Percentiles rank a stretch among this genome's conserved stretches.
Conservation (phyloP, 768 basidiomycete genomes). For the Albatrellus ellisii region DNA sequence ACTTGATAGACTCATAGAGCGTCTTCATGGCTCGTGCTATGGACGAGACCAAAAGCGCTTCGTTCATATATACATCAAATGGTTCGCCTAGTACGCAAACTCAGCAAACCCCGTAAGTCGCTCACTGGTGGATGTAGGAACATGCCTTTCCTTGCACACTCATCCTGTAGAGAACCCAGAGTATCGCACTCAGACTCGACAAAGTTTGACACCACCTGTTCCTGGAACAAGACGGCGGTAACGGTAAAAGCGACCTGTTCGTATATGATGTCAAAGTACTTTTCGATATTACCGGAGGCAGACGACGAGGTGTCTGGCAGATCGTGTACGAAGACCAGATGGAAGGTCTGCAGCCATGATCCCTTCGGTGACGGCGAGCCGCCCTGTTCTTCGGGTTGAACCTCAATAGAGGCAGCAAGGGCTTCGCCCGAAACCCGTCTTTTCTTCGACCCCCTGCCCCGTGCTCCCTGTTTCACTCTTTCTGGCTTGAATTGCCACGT, state of each 20-base stretch:
- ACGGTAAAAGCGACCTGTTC: constrained; percentile 81
- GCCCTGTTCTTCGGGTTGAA: constrained; percentile 10
- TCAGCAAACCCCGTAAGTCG: no score
- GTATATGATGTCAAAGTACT: constrained; percentile 80
- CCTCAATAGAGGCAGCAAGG: constrained; percentile 23
- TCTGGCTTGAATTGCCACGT: constrained; percentile 67
- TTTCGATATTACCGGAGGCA: constrained; percentile 59
- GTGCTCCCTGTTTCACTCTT: constrained; percentile 32
- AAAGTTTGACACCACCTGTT: constrained; percentile 79
- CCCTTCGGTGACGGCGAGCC: no score
- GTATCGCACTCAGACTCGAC: constrained; percentile 72
- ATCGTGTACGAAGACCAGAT: constrained; percentile 80
- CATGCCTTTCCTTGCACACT: constrained; percentile 49
- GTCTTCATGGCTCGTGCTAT: constrained; percentile 71
- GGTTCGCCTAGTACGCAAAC: constrained; percentile 34
- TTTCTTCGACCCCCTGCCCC: constrained; percentile 45
- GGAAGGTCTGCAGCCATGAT: constrained; percentile 73
- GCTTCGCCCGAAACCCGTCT: constrained; percentile 19
- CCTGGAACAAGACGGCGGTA: constrained; percentile 85
- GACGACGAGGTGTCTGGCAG: constrained; percentile 84
- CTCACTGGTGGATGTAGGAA: not conserved
- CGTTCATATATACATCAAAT: constrained; percentile 39
- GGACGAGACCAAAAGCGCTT: constrained; percentile 53
- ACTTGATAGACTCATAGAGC: constrained; percentile 69
- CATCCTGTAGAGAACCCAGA: constrained; percentile 59